A percentile compares a stretch with the other conserved stretches of the same genome.
Conservation (phyloP, 2,329 filamentous ascomycete species). For the Ascochyta viciae-villosae region DNA sequence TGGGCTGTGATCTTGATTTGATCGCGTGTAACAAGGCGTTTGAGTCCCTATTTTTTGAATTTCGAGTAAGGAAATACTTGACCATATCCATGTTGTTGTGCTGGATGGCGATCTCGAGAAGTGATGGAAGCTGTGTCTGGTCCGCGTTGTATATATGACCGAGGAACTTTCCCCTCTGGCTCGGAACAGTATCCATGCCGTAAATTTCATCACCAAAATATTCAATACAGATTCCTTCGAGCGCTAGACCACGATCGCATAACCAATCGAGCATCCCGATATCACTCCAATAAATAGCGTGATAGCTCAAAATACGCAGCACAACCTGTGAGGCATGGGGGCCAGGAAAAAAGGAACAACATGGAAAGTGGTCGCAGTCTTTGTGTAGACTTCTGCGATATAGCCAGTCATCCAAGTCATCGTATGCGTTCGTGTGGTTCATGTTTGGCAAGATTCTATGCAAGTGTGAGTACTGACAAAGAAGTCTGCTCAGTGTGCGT, state of each 20-base stretch:
- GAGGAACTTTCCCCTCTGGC: too few relatives aligned
- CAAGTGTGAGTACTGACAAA: background rate
- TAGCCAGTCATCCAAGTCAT: background rate
- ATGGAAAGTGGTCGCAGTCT: background rate
- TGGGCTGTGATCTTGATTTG: background rate
- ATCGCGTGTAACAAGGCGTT: background rate
- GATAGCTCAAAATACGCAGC: background rate
- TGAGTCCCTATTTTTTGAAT: background rate
- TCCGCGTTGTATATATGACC: too few relatives aligned
- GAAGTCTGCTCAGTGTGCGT: background rate
- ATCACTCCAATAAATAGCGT: constrained; percentile 1
- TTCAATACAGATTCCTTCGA: background rate
- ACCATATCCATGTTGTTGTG: background rate
- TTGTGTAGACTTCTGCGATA: background rate
- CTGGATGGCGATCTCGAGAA: background rate
- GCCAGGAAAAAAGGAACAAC: background rate
- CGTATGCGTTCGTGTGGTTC: background rate
- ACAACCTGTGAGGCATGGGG: background rate
- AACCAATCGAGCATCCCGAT: background rate
- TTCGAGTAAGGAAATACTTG: background rate
- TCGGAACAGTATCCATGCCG: too few relatives aligned
- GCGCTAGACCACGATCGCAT: background rate
- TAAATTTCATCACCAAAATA: background rate
- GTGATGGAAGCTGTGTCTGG: background rate
- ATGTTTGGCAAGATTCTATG: background rate